Evolutionary conservation across 805 yeast species (phyloP), one percentile per base, ranked within the genome.

Genomic region (Lipomyces orientalis): DNA sequence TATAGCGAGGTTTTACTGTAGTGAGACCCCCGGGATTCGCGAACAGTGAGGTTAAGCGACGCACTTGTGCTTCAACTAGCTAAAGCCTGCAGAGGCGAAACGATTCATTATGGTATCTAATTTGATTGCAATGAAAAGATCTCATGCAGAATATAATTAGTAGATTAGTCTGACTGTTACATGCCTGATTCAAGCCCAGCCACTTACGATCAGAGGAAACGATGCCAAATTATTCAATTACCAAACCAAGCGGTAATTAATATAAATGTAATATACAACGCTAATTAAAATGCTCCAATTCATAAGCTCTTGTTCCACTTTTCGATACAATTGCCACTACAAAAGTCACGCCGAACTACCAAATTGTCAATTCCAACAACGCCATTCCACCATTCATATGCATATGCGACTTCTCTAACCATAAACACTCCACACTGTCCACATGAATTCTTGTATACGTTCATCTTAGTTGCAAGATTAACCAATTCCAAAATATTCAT

Each of bases 351-450:
- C 31, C 67, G 54, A 10, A 73, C 46, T 19, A 66, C 66, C 14
- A 73, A 62, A 4, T 46, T 70, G 46, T 73, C 65, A 14, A 61
- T 61, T 9, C 71, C 71, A 55, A 65, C 60, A 22, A 73, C 68
- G n/a, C 69, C 71, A 46, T 74, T 66, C 80, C 80, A 78, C 78
- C 79, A 78, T 60, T 78, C 80, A 54, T 65, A 59, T 9, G 69
- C 75, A 57, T 71, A 66, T 34, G 75, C 79, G 5, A 72, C 67
- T 2, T 74, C 77, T 19, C 69, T 61, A 16, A 75, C 70, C 67
- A 76, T 69, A 29, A 60, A 66, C n/a, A 52, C n/a, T 1, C 66
- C 60, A 43, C 80, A 78, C n/a, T 74, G 68, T 12, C 79, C 79
- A 54, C 80, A 78, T 10, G 65, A 37, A n/a, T 69, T 67, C 8